These are phyloP conservation scores for Xylaria cubensis DNA, from an alignment of 495 filamentous ascomycete genomes.

Conservation along the genomic window DNA sequence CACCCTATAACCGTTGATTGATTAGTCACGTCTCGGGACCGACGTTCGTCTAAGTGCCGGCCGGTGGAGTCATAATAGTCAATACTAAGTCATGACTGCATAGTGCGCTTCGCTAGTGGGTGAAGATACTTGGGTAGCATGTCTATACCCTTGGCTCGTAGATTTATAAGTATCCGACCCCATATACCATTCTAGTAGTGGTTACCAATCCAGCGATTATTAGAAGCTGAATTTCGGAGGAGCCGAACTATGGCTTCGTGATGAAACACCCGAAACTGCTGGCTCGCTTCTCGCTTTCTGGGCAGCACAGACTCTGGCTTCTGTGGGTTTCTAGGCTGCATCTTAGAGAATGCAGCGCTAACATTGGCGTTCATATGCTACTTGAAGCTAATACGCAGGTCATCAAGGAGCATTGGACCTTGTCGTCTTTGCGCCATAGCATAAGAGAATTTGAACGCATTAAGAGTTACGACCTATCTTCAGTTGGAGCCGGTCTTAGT, in stretches of 20 bases:
- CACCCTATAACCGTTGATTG: neutral
- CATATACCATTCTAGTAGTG: neutral
- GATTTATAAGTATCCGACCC: neutral
- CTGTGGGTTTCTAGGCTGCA: no score
- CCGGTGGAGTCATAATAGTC: neutral
- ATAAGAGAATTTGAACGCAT: no score
- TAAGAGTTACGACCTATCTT: no score
- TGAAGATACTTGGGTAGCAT: neutral
- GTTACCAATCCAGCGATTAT: neutral
- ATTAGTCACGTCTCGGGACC: neutral
- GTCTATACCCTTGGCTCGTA: neutral
- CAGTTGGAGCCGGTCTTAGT: no score
- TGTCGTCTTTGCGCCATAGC: no score
- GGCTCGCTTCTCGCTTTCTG: no score
- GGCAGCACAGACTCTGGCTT: no score
- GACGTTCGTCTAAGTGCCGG: neutral
- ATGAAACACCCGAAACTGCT: no score
- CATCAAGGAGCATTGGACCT: no score
- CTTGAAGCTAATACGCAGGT: no score
- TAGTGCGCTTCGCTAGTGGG: neutral
- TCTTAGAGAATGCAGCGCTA: no score
- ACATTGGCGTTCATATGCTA: no score
- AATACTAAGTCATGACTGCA: neutral
- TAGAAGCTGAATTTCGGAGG: neutral
- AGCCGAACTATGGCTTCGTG: neutral